Evolutionary conservation across 768 basidiomycete genomes (phyloP), one percentile per base, ranked within the genome.

Genomic region (Clavulina sp.): DNA sequence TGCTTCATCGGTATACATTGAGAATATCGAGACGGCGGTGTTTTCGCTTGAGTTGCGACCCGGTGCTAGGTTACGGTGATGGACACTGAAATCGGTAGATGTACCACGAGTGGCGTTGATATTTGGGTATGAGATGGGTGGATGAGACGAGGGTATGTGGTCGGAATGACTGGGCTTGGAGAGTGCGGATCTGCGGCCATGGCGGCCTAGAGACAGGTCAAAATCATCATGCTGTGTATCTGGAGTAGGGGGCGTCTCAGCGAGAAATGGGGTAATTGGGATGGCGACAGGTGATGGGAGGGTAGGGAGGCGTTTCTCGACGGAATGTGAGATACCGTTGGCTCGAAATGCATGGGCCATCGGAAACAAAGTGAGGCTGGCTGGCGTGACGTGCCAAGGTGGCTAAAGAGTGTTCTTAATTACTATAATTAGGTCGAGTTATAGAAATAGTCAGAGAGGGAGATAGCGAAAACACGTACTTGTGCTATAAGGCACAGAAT

Each of bases 11-110:
- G 76, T 76, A 63, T 88, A 88, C 84, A 86, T 86, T 47, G 81
- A 84, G 63, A 85, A 88, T 52, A 88, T 87, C 50, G 81, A 78
- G 61, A 81, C 77, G 61, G 87, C 82, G 9, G 83, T 76, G 47
- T 80, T 76, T 59, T 84, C 83, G 9, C 81, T 76, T 0, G 80
- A 78, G 52, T 68, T 69, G 53, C 78, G 73, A 19, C 70, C 34
- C 19, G 34, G 34, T 38, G 34, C 9, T 38, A 9, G 34, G 34
- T 9, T 38, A 38, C 9, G 34, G 9, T 38, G 34, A 38, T 9
- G 34, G 34, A 19, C 19, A 38, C 34, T 9, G 34, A 19, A 9
- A 19, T 9, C 9, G 34, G 19, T 38, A 38, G 34, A 19, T 9
- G 34, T 9, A 38, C 9, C 9, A 19, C 9, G 19, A 38, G 9